Percentiles rank a stretch among this genome's conserved stretches.
phyloP scores from a whole-genome alignment of 441 rosid species.

The Populus hybrid region DNA sequence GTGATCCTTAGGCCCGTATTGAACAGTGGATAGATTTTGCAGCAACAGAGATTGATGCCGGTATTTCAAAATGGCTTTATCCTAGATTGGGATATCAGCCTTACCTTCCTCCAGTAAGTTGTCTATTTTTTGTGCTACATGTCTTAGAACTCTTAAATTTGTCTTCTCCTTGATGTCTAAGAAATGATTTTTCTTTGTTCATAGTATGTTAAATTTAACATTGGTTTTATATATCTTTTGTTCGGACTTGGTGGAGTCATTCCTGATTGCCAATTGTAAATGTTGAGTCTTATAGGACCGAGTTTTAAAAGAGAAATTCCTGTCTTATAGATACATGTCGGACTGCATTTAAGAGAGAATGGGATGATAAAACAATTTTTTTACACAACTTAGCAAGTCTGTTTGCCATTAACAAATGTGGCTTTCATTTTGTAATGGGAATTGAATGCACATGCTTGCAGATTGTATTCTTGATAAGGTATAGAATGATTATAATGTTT shows the following conservation, averaged over 20 bases:
- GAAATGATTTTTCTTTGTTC: no score
- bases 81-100: conserved; percentile 54
- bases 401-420: neutral
- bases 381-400: neutral
- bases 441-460: neutral
- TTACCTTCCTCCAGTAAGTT: conserved; percentile 64
- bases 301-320: neutral
- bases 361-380: no score
- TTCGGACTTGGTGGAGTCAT: neutral
- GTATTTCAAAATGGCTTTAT: conserved; percentile 42
- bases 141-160: neutral
- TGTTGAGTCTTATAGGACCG: neutral
- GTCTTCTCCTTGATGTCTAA: no score
- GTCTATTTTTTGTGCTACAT: neutral
- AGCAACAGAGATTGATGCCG: conserved; percentile 64
- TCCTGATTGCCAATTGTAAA: neutral
- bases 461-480: neutral
- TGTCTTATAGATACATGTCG: neutral
- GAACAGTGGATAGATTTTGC: conserved; percentile 94
- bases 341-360: neutral
- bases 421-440: neutral
- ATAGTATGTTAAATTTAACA: neutral
- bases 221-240: neutral
- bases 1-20: conserved; percentile 50
- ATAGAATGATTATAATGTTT: neutral